phyloP scores from a whole-genome alignment of 805 yeast genomes.

The Candida orba region DNA sequence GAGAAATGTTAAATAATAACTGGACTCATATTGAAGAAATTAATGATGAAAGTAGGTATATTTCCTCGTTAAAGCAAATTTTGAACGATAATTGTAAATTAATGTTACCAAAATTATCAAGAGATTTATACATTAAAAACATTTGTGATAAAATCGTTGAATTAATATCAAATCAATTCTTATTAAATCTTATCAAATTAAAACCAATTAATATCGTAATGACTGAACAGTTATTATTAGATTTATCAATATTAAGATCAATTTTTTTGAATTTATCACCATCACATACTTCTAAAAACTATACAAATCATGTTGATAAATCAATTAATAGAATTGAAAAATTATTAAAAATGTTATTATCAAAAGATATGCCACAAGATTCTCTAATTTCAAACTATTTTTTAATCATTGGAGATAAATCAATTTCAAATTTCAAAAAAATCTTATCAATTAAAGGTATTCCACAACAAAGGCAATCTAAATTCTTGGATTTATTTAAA shows the following conservation, averaged over 20 bases:
- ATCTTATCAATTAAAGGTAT: slow-evolving; percentile 59
- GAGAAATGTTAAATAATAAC: slow-evolving; percentile 71
- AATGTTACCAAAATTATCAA: slow-evolving; percentile 52
- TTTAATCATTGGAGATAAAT: slow-evolving; percentile 57
- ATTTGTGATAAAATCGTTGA: slow-evolving; percentile 76
- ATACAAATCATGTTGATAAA: slow-evolving; percentile 37
- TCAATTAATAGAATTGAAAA: slow-evolving; percentile 43
- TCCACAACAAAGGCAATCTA: slow-evolving; percentile 16
- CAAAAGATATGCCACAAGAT: slow-evolving; percentile 59
- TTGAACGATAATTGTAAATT: slow-evolving; percentile 37
- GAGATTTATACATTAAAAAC: slow-evolving; percentile 66
- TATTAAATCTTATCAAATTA: slow-evolving; percentile 49
- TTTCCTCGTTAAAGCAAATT: slow-evolving; percentile 46
- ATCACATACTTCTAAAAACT: slow-evolving; percentile 18
- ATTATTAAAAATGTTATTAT: slow-evolving; percentile 60
- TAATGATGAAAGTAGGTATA: slow-evolving; percentile 66
- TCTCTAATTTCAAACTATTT: slow-evolving; percentile 60
- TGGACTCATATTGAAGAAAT: slow-evolving; percentile 64
- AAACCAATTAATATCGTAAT: slow-evolving; percentile 63
- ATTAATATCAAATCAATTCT: slow-evolving; percentile 44
- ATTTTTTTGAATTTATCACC: slow-evolving; percentile 30
- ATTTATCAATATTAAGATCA: slow-evolving; percentile 56
- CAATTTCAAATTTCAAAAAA: slow-evolving; percentile 55
- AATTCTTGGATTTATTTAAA: slow-evolving; percentile 20
- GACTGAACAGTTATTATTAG: slow-evolving; percentile 78